Percentiles rank a stretch among this genome's conserved stretches.
Conservation (phyloP, 768 basidiomycete genomes). For the Baorangia bicolor region DNA sequence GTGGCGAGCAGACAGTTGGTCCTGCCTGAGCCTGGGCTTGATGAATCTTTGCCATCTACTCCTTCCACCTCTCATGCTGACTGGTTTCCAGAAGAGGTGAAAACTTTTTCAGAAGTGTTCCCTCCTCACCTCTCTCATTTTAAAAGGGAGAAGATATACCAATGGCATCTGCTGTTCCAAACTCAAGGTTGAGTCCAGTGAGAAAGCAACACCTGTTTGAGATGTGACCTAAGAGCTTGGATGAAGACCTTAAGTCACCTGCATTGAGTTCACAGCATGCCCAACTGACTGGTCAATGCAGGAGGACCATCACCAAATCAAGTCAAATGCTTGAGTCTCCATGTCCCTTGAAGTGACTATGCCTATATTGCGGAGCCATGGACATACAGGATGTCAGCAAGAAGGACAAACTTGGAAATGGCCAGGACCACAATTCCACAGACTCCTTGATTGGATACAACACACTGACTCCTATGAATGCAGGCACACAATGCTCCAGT, state of each 20-base stretch:
- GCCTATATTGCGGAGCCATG: not conserved
- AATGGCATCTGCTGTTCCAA: no score
- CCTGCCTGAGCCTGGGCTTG: not conserved
- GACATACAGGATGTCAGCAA: not conserved
- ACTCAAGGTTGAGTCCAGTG: no score
- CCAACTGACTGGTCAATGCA: not conserved
- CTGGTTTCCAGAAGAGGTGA: not conserved
- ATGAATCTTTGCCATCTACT: not conserved
- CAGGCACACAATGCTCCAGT: no score
- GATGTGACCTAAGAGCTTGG: not conserved
- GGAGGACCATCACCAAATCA: not conserved
- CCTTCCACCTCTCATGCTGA: not conserved
- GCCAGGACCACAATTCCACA: not conserved
- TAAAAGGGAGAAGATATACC: no score
- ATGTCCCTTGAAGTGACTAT: not conserved
- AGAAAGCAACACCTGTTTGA: not conserved
- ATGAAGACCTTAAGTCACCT: not conserved
- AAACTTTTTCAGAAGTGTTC: not conserved
- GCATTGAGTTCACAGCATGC: no score
- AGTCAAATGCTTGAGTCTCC: not conserved
- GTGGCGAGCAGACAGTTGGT: not conserved
- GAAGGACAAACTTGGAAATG: not conserved
- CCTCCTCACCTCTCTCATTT: no score
- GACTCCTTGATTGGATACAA: no score
- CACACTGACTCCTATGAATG: no score